Evolutionary conservation across 2,329 filamentous ascomycete species (phyloP).

Genomic region (Daldinia sp.): DNA sequence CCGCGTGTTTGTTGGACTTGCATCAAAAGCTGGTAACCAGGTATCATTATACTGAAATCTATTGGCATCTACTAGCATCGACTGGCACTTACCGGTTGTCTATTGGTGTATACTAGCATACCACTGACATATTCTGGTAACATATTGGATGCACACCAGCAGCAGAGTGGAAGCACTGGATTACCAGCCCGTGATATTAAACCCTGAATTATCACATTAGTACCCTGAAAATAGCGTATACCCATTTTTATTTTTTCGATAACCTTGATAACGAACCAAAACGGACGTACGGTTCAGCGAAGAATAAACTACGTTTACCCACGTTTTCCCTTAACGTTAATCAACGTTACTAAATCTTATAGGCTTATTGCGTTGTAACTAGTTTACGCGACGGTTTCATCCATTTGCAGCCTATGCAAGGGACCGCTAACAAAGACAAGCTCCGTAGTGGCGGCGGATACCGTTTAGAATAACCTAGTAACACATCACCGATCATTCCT

Average conservation of each 20-base stretch:
- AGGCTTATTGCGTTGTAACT: constrained; percentile 14
- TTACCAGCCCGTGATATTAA: neutral
- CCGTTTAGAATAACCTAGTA: neutral
- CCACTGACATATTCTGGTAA: too few species aligned
- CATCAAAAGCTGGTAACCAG: too few species aligned
- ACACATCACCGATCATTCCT: constrained; percentile 15
- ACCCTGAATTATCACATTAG: neutral
- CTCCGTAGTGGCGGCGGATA: constrained; percentile 28
- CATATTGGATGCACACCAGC: neutral
- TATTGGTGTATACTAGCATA: too few species aligned
- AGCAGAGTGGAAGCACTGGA: neutral
- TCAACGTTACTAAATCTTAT: constrained; percentile 21
- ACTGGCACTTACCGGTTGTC: too few species aligned
- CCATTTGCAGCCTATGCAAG: constrained; percentile 28
- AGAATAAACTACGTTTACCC: neutral
- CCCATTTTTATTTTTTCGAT: too few species aligned
- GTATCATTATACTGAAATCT: too few species aligned
- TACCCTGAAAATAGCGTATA: neutral
- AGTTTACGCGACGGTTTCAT: constrained; percentile 35
- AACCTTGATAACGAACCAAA: constrained; percentile 1
- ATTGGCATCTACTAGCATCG: too few species aligned
- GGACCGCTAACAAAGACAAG: constrained; percentile 9
- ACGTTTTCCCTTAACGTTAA: constrained; percentile 3
- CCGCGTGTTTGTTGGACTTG: constrained; percentile 33
- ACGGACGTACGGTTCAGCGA: too few species aligned